Base-by-base conservation (phyloP, 345 rosid species). In the Trapa incisa region DNA sequence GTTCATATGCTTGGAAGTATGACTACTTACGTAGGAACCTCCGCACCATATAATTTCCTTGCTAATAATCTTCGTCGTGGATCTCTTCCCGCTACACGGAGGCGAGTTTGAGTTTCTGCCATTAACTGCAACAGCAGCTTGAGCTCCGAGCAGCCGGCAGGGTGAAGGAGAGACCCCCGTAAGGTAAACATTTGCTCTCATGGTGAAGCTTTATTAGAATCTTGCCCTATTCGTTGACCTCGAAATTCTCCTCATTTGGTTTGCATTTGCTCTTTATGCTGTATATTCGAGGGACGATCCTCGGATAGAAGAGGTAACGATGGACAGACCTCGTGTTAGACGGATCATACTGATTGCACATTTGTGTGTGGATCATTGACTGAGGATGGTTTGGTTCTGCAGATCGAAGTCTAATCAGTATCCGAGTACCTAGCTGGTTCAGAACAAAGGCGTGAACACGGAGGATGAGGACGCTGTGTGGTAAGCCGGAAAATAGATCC, bases 381-480 rank as follows among this genome's bases (percentile, higher is more conserved):
- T 50, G 22, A 45, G 5, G 48, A 45, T 15, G 56, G 22, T 3
- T 15, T 29, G 3, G 56, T 50, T 50, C 2, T 13, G 36, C 29
- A 87, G 95, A 86, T 90, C 97, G 0, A 90, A 90, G 78, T 86
- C 90, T 0, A 90, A 90, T 79, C 97, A 87, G 71, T 90, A 90
- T 32, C 90, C 97, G 0, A 90, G 74, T 81, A 86, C 86, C 0
- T 90, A 95, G 2, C 71, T 90, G 68, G n/a, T 90, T 71, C 97
- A 90, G 79, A 85, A 87, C n/a, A 95, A 87, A 22, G 82, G 95
- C 38, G 92, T 90, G 61, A 90, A 86, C 77, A 84, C 92, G 64
- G 72, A 78, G 65, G 95, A 22, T 22, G 29, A 87, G 71, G 97
- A 90, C 47, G 95, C 88, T 48, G 54, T 78, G 0, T 87, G 97